Evolutionary conservation across 2,329 filamentous ascomycete genomes (phyloP).

Genomic region (Neofusicoccum cordaticola): DNA sequence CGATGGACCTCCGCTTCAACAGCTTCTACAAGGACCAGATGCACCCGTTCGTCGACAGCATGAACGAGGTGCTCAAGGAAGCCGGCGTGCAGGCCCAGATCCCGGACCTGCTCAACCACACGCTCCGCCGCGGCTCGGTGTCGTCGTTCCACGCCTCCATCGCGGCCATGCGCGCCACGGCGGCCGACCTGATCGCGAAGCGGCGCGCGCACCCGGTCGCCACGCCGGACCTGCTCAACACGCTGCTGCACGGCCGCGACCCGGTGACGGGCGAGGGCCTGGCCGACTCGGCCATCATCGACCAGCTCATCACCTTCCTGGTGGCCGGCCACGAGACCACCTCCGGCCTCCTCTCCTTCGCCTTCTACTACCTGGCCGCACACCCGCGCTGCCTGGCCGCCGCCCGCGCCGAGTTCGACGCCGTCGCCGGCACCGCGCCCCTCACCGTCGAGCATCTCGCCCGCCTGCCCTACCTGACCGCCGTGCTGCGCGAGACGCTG

Average conservation of each 20-base stretch:
- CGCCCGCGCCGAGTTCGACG: conserved; percentile 53
- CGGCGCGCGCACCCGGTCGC: conserved; percentile 54
- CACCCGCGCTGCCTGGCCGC: no score
- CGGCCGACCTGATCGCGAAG: conserved; percentile 55
- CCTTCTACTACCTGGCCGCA: conserved; percentile 48
- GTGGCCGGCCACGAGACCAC: conserved; percentile 50
- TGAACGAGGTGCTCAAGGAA: conserved; percentile 37
- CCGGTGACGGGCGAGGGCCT: conserved; percentile 59
- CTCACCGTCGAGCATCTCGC: conserved; percentile 50
- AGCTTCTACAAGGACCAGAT: conserved; percentile 36
- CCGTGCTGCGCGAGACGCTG: conserved; percentile 54
- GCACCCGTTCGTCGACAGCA: conserved; percentile 38
- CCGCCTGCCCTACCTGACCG: conserved; percentile 55
- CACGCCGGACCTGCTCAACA: conserved; percentile 60
- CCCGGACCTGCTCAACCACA: conserved; percentile 26
- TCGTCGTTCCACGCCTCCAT: conserved; percentile 28
- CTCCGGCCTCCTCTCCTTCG: conserved; percentile 38
- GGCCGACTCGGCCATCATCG: conserved; percentile 59
- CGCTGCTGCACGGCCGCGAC: conserved; percentile 59
- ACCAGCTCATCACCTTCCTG: conserved; percentile 68
- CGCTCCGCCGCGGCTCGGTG: no score
- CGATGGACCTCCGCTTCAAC: conserved; percentile 44
- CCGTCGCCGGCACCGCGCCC: conserved; percentile 47
- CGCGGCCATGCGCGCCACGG: conserved; percentile 53
- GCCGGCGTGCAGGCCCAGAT: conserved; percentile 33